Conservation (phyloP, 2,329 filamentous ascomycete genomes). For the Alternaria angustiovoidea region DNA sequence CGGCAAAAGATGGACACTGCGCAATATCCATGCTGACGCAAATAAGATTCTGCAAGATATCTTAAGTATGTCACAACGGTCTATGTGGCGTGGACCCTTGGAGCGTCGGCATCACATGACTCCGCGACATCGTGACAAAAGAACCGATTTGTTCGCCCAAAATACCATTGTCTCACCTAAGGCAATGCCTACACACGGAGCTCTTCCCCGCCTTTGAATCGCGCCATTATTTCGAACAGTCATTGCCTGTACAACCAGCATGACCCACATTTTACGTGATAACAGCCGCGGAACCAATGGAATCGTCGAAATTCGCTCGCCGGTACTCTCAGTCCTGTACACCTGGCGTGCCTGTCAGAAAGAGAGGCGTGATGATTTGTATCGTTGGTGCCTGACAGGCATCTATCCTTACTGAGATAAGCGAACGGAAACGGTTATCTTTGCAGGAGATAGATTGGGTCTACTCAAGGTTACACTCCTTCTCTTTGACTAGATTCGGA, state of each 20-base stretch:
- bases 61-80: background rate
- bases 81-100: background rate
- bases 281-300: background rate
- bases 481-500: background rate
- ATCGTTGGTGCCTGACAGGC: slow-evolving; percentile 5
- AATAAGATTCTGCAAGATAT: background rate
- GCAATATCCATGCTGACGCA: background rate
- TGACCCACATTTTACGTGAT: background rate
- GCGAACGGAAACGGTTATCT: background rate
- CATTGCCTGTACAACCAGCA: background rate
- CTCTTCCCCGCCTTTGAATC: background rate
- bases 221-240: background rate
- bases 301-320: background rate
- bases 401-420: background rate
- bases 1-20: background rate
- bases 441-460: background rate
- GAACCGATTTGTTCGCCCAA: background rate
- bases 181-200: background rate
- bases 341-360: background rate
- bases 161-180: background rate
- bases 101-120: background rate
- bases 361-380: background rate
- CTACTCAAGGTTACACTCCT: background rate
- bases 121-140: background rate
- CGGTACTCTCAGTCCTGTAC: background rate